phyloP scores from a whole-genome alignment of 2,329 filamentous ascomycete species.

The Botrytis aclada region DNA sequence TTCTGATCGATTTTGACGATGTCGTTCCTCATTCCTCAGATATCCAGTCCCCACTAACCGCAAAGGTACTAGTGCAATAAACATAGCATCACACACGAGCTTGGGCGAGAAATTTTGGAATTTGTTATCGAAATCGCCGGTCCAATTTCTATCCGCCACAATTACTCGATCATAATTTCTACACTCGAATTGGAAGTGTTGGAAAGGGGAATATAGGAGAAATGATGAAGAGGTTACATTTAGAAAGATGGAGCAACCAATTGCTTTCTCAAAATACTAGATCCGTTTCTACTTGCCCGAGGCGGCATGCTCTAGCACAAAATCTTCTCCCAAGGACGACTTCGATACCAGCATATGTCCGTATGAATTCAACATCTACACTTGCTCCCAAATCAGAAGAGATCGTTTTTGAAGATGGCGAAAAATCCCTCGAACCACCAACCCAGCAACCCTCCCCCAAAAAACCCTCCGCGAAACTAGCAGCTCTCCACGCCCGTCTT shows the following conservation, averaged over 20 bases:
- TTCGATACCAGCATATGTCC: constrained; percentile 42
- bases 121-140: constrained; percentile 17
- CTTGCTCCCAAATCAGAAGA: constrained; percentile 22
- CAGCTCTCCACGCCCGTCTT: constrained; percentile 87
- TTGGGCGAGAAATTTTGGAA: constrained; percentile 21
- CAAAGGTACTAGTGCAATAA: constrained; percentile 3
- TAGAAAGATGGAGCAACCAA: constrained; percentile 59
- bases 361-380: constrained; percentile 27
- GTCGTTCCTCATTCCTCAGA: constrained; percentile 14
- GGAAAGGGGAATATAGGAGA: constrained; percentile 22
- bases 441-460: background rate
- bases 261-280: constrained; percentile 47
- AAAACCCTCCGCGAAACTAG: constrained; percentile 74
- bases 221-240: constrained; percentile 59
- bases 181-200: constrained; percentile 13
- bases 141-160: constrained; percentile 2
- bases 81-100: constrained; percentile 17
- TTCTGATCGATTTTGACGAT: constrained; percentile 3
- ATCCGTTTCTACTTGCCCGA: constrained; percentile 45
- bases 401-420: constrained; percentile 33
- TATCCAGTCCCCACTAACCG: background rate
- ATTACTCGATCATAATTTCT: background rate
- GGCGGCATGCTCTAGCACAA: constrained; percentile 48
- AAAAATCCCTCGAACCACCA: background rate
- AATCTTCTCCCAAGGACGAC: constrained; percentile 46